Base-by-base conservation (phyloP, 345 rosid genomes). In the Hirschfeldia incana region DNA sequence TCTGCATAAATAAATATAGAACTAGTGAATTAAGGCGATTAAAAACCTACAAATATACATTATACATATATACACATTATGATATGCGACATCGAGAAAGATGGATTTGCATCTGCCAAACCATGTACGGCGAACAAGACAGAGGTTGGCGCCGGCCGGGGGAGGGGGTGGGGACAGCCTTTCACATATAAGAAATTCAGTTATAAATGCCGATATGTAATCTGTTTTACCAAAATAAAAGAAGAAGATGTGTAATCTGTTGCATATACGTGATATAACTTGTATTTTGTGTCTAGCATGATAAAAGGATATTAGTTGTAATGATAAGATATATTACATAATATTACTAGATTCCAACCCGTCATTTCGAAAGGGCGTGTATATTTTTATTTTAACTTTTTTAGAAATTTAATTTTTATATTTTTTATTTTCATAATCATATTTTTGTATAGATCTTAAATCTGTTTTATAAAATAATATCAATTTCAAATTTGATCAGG, bases 251-350 rank as follows among this genome's bases (percentile, higher is more conserved):
- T 30, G 62, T 28, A 42, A 9, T 63, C 13, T 32, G 69, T 34
- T 65, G 32, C 44, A 39, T 33, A 17, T 51, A 77, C 71, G 69
- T 76, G 62, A 68, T 59, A 59, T 59, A 60, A 69, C n/a, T 51
- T 77, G 17, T 63, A 36, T 44, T 49, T 55, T 65, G 73, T 60
- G 69, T 79, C 46, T 78, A 58, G 42, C 74, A 78, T 78, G 61
- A 73, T 77, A 70, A 2, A 73, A 59, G 55, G 13, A 67, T 78
- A 68, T 68, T 68, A 74, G 49, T 68, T 73, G 66, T 61, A 67
- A 67, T 49, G 34, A 51, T 34, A 67, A 58, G 21, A 21, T 21
- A 21, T 21, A 21, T 21, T 21, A 21, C 21, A 21, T 21, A 21
- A 21, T 21, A 21, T 21, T 21, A 21, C 21, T 21, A 21, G 21